Evolutionary conservation across 78 protist species (phyloP).

Genomic region (Speleostelium caveatum): DNA sequence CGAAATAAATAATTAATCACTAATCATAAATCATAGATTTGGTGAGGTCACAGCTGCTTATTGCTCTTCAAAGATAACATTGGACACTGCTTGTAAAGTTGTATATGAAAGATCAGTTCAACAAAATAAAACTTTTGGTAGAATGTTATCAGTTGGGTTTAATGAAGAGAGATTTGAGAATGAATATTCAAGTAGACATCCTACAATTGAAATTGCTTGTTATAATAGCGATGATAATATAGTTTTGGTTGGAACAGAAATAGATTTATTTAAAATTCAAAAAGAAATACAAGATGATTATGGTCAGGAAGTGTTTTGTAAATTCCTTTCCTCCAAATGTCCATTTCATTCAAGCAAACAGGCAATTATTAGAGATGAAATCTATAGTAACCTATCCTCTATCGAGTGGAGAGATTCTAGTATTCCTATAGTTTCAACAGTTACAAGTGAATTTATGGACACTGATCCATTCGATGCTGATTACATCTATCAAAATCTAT

Average conservation of each 20-base stretch:
- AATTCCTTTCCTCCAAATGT: slow-evolving; percentile 17
- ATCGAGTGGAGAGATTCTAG: not conserved
- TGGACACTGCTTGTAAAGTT: slow-evolving; percentile 29
- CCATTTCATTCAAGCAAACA: slow-evolving; percentile 36
- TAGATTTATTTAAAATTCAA: not conserved
- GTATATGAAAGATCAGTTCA: slow-evolving; percentile 28
- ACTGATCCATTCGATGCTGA: too few relatives aligned
- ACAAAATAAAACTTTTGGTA: slow-evolving; percentile 30
- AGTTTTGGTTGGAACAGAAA: slow-evolving; percentile 32
- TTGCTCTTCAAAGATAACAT: not conserved
- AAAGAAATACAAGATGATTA: slow-evolving; percentile 4
- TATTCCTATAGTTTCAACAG: slow-evolving; percentile 35
- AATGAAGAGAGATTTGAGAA: slow-evolving; percentile 3
- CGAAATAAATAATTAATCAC: not conserved
- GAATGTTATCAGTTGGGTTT: slow-evolving; percentile 51
- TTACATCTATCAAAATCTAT: slow-evolving; percentile 53
- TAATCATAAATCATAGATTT: slow-evolving; percentile 2
- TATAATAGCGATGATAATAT: slow-evolving; percentile 24
- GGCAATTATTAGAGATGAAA: slow-evolving; percentile 20
- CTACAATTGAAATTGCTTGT: slow-evolving; percentile 53
- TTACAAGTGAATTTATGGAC: not conserved
- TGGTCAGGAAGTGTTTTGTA: slow-evolving; percentile 7
- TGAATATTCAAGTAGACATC: too few relatives aligned
- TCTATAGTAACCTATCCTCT: not conserved
- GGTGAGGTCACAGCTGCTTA: slow-evolving; percentile 72